phyloP scores from a whole-genome alignment of 768 basidiomycete species.

The Podaxis mareebaensis region DNA sequence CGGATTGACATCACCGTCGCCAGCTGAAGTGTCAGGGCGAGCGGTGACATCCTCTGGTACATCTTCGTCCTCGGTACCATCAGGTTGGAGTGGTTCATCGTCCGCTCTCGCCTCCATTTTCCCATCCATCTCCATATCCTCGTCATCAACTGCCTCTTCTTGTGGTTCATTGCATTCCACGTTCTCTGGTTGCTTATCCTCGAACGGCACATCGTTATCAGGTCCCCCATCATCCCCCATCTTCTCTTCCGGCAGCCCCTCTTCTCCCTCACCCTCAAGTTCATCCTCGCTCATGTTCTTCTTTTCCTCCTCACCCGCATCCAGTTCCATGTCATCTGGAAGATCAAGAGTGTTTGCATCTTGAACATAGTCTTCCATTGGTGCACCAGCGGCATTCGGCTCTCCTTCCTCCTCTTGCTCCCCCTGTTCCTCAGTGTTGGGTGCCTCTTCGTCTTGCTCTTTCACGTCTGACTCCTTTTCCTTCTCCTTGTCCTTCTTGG shows the following conservation, averaged over 20 bases:
- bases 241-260: conserved; percentile 46
- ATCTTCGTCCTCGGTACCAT: conserved; percentile 31
- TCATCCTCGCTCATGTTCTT: conserved; percentile 36
- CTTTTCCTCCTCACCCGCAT: conserved; percentile 36
- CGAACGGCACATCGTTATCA: conserved; percentile 38
- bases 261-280: conserved; percentile 80
- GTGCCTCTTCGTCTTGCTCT: conserved; percentile 14
- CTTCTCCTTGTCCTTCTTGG: conserved; percentile 26
- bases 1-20: conserved; percentile 38
- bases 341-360: conserved; percentile 86
- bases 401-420: conserved; percentile 40
- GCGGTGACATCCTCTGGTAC: conserved; percentile 35
- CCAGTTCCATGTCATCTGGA: conserved; percentile 82
- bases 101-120: conserved; percentile 31
- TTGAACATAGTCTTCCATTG: conserved; percentile 74
- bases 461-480: conserved; percentile 19
- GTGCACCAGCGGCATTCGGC: conserved; percentile 56
- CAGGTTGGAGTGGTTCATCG: conserved; percentile 28
- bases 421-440: conserved; percentile 27
- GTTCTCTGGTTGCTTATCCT: conserved; percentile 76
- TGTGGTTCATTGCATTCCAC: conserved; percentile 34
- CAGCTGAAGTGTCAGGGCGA: conserved; percentile 44
- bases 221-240: conserved; percentile 25
- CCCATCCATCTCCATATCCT: conserved; percentile 34
- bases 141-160: conserved; percentile 32